Percentiles rank a stretch among this genome's conserved stretches.
phyloP scores from a whole-genome alignment of 441 rosid genomes.

The Metrosideros polymorpha region DNA sequence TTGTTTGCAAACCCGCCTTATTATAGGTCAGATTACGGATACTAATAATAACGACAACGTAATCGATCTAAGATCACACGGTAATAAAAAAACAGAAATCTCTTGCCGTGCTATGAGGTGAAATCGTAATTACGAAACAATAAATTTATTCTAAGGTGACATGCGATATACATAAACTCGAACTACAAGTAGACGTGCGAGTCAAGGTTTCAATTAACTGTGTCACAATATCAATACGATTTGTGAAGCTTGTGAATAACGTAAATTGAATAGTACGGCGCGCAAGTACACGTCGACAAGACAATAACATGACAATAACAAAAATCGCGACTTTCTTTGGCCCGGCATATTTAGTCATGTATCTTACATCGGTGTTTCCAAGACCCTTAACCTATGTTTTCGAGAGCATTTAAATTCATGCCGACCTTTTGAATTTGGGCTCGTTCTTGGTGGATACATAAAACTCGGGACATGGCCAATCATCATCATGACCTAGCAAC shows the following conservation, averaged over 20 bases:
- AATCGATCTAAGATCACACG: accelerated
- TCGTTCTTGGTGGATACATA: neutral
- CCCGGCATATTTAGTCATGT: neutral
- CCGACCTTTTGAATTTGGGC: neutral
- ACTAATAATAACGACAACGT: accelerated
- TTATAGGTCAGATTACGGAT: neutral
- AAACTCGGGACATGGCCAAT: neutral
- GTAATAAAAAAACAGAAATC: neutral
- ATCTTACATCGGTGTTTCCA: neutral
- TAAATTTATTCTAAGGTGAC: neutral
- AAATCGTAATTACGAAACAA: neutral
- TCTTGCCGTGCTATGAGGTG: neutral
- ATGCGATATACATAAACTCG: neutral
- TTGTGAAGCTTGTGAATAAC: neutral
- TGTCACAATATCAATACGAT: neutral
- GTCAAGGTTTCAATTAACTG: too few relatives aligned
- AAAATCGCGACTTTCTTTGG: accelerated
- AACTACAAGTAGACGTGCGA: neutral
- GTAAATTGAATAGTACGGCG: neutral
- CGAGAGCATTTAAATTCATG: neutral
- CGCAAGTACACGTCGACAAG: neutral
- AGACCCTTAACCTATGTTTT: neutral
- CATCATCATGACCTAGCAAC: neutral
- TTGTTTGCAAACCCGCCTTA: neutral
- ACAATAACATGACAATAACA: neutral